A percentile compares a stretch with the other conserved stretches of the same genome.
phyloP scores from a whole-genome alignment of 768 basidiomycete genomes.

The Trametopsis cervina region DNA sequence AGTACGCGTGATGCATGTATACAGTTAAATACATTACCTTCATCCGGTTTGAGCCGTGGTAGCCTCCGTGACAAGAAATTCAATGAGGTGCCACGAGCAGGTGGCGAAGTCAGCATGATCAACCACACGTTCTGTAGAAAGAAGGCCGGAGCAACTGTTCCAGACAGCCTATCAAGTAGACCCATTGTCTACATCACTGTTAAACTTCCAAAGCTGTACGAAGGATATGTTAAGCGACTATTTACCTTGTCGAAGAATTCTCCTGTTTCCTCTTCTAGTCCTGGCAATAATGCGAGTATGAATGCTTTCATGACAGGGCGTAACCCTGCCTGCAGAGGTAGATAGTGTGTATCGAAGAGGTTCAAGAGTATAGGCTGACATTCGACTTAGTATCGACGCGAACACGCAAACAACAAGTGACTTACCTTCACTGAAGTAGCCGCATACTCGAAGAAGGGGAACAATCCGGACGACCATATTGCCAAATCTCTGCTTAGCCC shows the following conservation, averaged over 20 bases:
- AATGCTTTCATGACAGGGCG: conserved; percentile 93
- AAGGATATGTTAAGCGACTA: not conserved
- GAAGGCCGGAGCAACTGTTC: conserved; percentile 78
- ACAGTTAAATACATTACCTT: conserved; percentile 42
- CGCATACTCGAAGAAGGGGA: conserved; percentile 98
- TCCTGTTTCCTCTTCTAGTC: conserved; percentile 94
- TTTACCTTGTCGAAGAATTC: conserved; percentile 90
- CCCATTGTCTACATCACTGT: conserved; percentile 54
- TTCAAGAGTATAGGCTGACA: conserved; percentile 76
- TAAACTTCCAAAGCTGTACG: not conserved
- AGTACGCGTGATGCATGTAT: not conserved
- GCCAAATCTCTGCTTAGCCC: conserved; percentile 81
- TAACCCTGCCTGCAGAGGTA: conserved; percentile 74
- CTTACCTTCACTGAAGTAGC: conserved; percentile 94
- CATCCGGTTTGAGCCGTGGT: conserved; percentile 60
- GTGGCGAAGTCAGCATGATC: conserved; percentile 83
- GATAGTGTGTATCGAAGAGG: conserved; percentile 89
- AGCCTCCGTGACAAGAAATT: conserved; percentile 82
- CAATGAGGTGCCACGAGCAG: conserved; percentile 77
- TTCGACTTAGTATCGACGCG: not conserved
- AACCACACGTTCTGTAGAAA: conserved; percentile 97
- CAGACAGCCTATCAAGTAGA: conserved; percentile 76
- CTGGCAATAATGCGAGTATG: conserved; percentile 88
- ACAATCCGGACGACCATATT: conserved; percentile 92
- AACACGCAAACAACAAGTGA: not conserved